These are phyloP conservation scores for Wickerhamiella dianesei DNA, from an alignment of 805 yeast species.

Conservation along the genomic window DNA sequence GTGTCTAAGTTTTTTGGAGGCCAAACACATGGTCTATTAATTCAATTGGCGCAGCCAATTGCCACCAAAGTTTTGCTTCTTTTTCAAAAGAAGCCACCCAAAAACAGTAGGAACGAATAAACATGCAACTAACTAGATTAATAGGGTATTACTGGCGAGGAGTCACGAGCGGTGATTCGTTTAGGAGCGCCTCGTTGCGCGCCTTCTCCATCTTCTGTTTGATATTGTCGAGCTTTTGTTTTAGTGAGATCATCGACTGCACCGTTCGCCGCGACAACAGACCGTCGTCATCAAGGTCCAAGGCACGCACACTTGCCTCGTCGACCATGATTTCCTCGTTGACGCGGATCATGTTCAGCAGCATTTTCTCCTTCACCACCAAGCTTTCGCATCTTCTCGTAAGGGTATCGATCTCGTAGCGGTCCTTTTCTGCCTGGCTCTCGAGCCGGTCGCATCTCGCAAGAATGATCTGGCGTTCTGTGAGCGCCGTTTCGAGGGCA, in stretches of 20 bases:
- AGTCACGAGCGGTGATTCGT: too few relatives aligned
- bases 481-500: neutral
- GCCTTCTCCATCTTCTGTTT: neutral
- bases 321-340: neutral
- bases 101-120: neutral
- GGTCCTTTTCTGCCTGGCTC: neutral
- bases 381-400: neutral
- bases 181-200: neutral
- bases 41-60: too few relatives aligned
- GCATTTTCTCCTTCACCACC: neutral
- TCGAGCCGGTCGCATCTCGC: constrained; percentile 57
- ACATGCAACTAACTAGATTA: neutral
- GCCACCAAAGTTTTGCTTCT: neutral
- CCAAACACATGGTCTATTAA: too few relatives aligned
- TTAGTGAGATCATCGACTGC: neutral
- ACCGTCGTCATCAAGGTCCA: neutral
- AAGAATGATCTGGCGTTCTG: constrained; percentile 52
- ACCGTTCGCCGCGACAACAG: neutral
- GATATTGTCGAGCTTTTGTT: neutral
- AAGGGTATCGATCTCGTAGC: neutral
- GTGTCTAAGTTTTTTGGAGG: too few relatives aligned
- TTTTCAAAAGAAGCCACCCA: neutral
- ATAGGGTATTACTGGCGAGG: neutral
- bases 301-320: neutral
- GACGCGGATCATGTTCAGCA: neutral